Evolutionary conservation across 164 flowering plant genomes (phyloP), one percentile per base, ranked within the genome.

Genomic region (Amborella trichopoda): DNA sequence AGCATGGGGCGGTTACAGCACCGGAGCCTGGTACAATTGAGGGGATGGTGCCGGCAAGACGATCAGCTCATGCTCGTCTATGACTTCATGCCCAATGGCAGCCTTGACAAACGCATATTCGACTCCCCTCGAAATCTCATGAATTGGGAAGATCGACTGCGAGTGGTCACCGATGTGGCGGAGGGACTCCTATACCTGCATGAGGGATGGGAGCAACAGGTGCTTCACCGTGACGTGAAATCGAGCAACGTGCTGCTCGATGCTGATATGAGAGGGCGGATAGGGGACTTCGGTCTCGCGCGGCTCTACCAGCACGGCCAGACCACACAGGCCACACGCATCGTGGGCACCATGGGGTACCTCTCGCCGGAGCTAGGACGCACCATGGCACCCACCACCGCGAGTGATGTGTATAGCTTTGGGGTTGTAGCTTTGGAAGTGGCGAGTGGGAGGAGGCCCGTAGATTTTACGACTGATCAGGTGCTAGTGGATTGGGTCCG

Each of bases 261-360:
- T 43, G 18, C 62, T 1, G 88, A 85, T 0, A 65, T 80, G 81
- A 44, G 62, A 19, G 90, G 68, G 2, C 37, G 86, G 38, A 53
- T 88, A 2, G 95, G 94, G 0, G 95, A 89, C 49, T 81, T 83
- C 22, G 97, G 93, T 2, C 60, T 86, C 0, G 94, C 94, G 0
- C 77, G 77, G 67, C 44, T 83, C 17, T 75, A 77, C 45, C 57
- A 72, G 23, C 87, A 81, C 24, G 93, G 82, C 2, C 72, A 68
- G 41, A 70, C 52, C 0, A 73, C 88, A 0, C 61, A 46, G 33
- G 76, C 82, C 0, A 80, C 93, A 1, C 49, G 87, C 11, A 73
- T 85, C 24, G 97, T 78, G 47, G 97, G 95, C 8, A 89, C 94
- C 1, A 56, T 83, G 2, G 95, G 97, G 48, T 85, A 89, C 63